Evolutionary conservation across 2,329 filamentous ascomycete species (phyloP).

Genomic region (Apiospora pterosperma): DNA sequence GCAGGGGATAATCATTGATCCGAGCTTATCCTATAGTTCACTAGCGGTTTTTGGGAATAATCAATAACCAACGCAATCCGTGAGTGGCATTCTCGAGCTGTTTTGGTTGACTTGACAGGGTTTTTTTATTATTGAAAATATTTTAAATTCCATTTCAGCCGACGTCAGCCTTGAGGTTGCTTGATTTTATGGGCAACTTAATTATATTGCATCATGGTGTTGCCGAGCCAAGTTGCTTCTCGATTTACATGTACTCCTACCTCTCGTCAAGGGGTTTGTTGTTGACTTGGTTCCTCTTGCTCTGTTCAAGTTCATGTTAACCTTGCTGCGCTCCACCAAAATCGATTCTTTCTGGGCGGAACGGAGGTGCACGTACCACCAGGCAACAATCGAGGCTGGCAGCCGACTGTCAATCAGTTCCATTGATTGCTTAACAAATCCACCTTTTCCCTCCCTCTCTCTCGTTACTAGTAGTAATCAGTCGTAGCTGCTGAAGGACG

Average conservation of each 20-base stretch:
- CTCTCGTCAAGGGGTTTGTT: not conserved
- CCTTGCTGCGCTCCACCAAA: not conserved
- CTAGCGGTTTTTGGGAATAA: not conserved
- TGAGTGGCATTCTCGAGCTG: not conserved
- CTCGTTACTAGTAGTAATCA: not conserved
- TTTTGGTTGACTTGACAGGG: not conserved
- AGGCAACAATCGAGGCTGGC: slow-evolving; percentile 1
- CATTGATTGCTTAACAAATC: not conserved
- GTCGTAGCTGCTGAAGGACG: not conserved
- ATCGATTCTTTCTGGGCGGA: not conserved
- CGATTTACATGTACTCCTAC: not conserved
- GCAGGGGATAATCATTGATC: not conserved
- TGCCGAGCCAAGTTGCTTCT: not conserved
- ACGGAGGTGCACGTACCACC: not conserved
- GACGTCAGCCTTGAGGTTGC: not conserved
- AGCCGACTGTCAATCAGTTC: not conserved
- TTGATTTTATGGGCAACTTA: not conserved
- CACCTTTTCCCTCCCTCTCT: not conserved
- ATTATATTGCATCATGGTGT: not conserved
- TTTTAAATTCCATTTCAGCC: too few species aligned
- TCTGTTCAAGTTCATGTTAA: not conserved
- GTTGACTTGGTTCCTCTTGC: not conserved
- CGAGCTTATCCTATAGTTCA: not conserved
- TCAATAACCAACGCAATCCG: not conserved
- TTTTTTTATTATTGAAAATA: too few species aligned